Base-by-base conservation (phyloP, 352 stramenopile species). In the Thalassiosira sp. region DNA sequence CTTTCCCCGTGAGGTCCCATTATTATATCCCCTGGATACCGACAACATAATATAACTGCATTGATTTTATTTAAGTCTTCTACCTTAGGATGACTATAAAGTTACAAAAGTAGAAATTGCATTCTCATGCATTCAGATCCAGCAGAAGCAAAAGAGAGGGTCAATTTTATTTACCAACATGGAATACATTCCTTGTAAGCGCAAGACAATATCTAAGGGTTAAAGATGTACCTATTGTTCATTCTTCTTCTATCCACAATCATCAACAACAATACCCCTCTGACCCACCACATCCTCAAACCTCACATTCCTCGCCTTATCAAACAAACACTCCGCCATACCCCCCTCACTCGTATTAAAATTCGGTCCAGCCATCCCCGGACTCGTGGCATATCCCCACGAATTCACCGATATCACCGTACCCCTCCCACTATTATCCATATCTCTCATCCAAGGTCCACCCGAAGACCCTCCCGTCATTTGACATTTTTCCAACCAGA, bases 381-480 rank as follows among this genome's bases (percentile, higher is more conserved):
- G 37, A 15, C 56, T 54, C 18, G 46, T 48, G 0, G 69, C 49
- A 37, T 72, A 78, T 15, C 69, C 69, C 69, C 69, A 78, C 16
- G 69, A 78, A 37, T 79, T 79, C 1, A 72, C 20, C 1, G 61
- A 79, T 43, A 79, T 51, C 15, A 79, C 48, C 10, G 37, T 69
- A 0, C 70, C 62, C 22, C 61, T 73, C 6, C 70, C 70, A 35
- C 69, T 51, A 22, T 20, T 40, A 58, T 72, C 59, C 0, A 31
- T 65, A 22, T 74, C 48, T n/a, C 52, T 63, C 62, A 79, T 69
- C 71, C 71, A 79, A 3, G 71, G 62, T 8, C 71, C 63, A 13
- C 71, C 71, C 20, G 49, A 68, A 18, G 8, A 40, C 0, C 71
- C 71, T 0, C 71, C 71, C 0, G 63, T 70, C 71, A 79, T 70